Base-by-base conservation (phyloP, 2,329 filamentous ascomycete genomes). In the Neonectria sp. region DNA sequence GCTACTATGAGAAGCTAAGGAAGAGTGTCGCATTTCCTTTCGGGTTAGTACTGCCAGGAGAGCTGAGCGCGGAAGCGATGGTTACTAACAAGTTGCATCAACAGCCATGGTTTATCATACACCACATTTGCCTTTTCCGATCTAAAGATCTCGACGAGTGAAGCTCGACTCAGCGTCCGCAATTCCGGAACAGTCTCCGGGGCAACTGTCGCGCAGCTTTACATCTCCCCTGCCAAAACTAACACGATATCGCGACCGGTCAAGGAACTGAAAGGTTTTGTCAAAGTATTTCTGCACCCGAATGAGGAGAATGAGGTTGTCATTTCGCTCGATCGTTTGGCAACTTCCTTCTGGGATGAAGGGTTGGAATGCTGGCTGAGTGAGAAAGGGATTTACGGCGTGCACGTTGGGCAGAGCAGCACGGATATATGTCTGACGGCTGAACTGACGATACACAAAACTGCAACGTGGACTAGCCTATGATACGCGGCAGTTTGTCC, bases 181-280 rank as follows among this genome's bases (percentile, higher is more conserved):
- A 67, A 64, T 43, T 33, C 29, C 4, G 65, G 65, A 1, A 8
- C 49, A 9, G 43, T 60, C 2, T 15, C 40, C 21, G 40, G 60
- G 17, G 60, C 55, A 6, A 60, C 64, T 24, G 60, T 43, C 3
- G 17, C 46, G 11, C 60, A 64, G 43, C 60, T 63, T 1, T 67
- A 67, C 49, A 49, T 67, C 4, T 37, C 60, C 5, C 40, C 60
- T 37, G 62, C 55, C 37, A 27, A 59, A 17, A 55, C 37, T 8
- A 59, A 43, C n/a, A 55, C 60, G 0, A 63, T 67, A 25, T 6
- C n/a, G 3, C 48, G 45, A 4, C 60, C 65, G 2, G 33, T 33
- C 21, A 67, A 60, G 21, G 60, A 63, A n/a, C 49, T 67, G 2
- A 64, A 63, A 43, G 65, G 55, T 9, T 67, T 67, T 27, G 37